Percentiles rank a stretch among this genome's conserved stretches.
Conservation (phyloP, 306 rosid species). For the Erythrophleum fordii region DNA sequence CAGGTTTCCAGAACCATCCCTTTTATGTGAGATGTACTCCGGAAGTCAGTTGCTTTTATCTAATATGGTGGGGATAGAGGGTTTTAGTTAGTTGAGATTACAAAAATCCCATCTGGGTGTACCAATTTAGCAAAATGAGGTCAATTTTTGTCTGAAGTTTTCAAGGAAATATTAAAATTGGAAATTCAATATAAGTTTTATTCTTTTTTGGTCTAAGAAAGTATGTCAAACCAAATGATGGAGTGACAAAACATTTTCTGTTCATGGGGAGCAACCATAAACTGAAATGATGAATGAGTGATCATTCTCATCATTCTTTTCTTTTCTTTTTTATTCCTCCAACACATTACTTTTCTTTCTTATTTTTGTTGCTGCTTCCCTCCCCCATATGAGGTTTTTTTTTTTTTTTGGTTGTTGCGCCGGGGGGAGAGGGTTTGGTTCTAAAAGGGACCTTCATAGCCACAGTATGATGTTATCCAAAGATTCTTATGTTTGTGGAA, state of each 20-base stretch:
- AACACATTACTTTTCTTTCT: slow-evolving; percentile 15
- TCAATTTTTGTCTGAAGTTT: neutral
- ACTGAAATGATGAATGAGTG: slow-evolving; percentile 13
- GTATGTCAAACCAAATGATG: neutral
- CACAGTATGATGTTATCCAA: slow-evolving; percentile 3
- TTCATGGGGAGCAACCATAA: slow-evolving; percentile 12
- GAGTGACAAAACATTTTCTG: neutral
- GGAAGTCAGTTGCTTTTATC: neutral
- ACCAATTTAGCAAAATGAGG: slow-evolving; percentile 1
- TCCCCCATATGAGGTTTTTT: neutral
- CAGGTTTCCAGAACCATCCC: neutral
- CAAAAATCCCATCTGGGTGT: neutral
- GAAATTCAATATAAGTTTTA: slow-evolving; percentile 27
- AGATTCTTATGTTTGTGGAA: slow-evolving; percentile 29
- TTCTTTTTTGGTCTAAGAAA: neutral
- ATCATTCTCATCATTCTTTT: neutral
- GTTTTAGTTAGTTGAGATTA: slow-evolving; percentile 8
- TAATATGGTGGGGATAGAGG: neutral
- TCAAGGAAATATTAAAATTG: neutral
- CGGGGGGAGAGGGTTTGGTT: neutral
- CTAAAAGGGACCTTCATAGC: neutral
- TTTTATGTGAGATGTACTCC: slow-evolving; percentile 8
- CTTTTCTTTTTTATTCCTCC: slow-evolving; percentile 17
- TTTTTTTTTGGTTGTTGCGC: neutral
- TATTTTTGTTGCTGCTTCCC: neutral